Evolutionary conservation across 495 filamentous ascomycete species (phyloP).

Genomic region (Aspergillus ostianus): DNA sequence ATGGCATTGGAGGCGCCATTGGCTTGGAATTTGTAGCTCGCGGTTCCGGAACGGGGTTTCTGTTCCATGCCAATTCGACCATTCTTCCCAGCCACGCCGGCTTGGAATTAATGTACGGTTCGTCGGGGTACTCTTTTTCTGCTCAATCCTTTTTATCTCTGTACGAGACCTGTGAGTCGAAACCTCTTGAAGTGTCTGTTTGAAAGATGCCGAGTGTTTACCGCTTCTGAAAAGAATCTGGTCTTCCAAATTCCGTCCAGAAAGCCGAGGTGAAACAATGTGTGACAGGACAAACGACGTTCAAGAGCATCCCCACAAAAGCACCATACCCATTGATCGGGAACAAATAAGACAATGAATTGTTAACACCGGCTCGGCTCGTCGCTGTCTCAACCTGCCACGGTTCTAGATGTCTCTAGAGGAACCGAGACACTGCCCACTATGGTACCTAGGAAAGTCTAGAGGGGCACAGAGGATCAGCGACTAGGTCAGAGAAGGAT

Average conservation of each 20-base stretch:
- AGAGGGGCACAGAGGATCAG: slow-evolving; percentile 6
- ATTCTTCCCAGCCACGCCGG: slow-evolving; percentile 15
- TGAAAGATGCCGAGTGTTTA: background rate
- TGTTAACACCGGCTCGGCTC: background rate
- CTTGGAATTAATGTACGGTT: background rate
- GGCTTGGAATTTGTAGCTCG: slow-evolving; percentile 27
- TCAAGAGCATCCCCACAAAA: background rate
- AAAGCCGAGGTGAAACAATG: background rate
- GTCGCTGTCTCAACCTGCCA: background rate
- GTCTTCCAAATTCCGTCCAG: background rate
- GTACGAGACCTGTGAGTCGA: too few species aligned
- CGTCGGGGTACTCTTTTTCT: slow-evolving; percentile 1
- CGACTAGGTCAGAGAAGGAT: background rate
- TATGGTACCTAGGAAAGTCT: slow-evolving; percentile 22
- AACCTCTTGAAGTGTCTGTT: background rate
- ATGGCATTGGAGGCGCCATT: slow-evolving; percentile 43
- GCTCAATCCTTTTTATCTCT: background rate
- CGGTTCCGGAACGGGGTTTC: slow-evolving; percentile 26
- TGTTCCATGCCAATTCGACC: slow-evolving; percentile 36
- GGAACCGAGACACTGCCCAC: slow-evolving; percentile 14
- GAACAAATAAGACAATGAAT: background rate
- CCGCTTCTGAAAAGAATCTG: background rate
- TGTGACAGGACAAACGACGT: background rate
- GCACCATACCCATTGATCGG: background rate
- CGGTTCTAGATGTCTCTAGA: slow-evolving; percentile 14